Percentiles rank a stretch among this genome's conserved stretches.
These are phyloP conservation scores for Skeletonema costatum DNA, from an alignment of 108 stramenopile species.

Conservation along the genomic window DNA sequence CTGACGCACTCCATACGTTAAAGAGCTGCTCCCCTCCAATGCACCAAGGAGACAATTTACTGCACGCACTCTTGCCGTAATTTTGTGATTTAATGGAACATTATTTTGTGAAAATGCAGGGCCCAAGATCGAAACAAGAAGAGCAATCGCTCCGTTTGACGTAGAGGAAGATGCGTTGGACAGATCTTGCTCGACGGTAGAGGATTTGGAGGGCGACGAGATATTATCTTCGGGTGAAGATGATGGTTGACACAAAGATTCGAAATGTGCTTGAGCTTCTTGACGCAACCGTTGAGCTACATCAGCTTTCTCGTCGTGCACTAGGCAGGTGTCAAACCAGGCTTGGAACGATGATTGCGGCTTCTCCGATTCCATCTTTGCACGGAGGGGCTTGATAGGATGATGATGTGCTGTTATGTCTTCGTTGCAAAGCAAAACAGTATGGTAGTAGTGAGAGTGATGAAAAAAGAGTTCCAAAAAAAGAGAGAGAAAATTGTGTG, in stretches of 20 bases:
- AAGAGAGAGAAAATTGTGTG: too few relatives aligned
- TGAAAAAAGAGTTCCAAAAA: too few relatives aligned
- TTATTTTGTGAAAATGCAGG: constrained; percentile 22
- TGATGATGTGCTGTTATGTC: too few relatives aligned
- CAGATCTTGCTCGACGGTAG: constrained; percentile 35
- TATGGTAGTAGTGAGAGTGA: too few relatives aligned
- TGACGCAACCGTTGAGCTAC: constrained; percentile 19
- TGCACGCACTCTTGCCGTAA: constrained; percentile 26
- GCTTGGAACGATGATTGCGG: constrained; percentile 19
- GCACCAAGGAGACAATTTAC: constrained; percentile 46
- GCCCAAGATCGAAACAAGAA: constrained; percentile 34
- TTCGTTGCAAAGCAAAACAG: too few relatives aligned
- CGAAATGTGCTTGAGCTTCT: constrained; percentile 31
- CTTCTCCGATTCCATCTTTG: not conserved
- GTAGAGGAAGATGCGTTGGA: constrained; percentile 30
- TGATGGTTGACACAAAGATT: constrained; percentile 7
- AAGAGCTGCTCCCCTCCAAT: constrained; percentile 34
- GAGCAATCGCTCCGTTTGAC: constrained; percentile 49
- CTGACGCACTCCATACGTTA: constrained; percentile 45
- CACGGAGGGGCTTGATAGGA: not conserved
- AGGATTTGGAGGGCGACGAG: not conserved
- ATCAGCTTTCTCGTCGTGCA: not conserved
- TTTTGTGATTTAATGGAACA: not conserved
- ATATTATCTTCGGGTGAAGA: not conserved
- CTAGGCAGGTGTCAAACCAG: constrained; percentile 33